A percentile compares a stretch with the other conserved stretches of the same genome.
Conservation (phyloP, 129 eudicot species). For the Oenanthe sinensis region DNA sequence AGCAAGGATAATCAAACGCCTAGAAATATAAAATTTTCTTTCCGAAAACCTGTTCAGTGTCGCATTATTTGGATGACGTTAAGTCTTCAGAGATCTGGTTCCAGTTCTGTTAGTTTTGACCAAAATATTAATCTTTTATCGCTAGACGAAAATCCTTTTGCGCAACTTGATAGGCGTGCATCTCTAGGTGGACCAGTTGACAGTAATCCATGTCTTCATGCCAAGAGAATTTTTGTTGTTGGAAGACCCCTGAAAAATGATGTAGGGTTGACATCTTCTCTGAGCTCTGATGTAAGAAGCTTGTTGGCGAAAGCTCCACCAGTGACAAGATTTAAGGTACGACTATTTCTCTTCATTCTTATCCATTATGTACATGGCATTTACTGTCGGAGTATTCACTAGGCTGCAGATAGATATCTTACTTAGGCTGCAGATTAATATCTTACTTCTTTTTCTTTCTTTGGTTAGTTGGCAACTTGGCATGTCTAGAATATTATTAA, state of each 20-base stretch:
- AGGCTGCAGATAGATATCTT: not conserved
- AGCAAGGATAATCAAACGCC: constrained; percentile 34
- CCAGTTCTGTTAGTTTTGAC: constrained; percentile 56
- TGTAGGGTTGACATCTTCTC: constrained; percentile 31
- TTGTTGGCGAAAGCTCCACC: constrained; percentile 81
- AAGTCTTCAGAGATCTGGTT: constrained; percentile 62
- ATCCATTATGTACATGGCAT: not conserved
- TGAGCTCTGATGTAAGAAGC: constrained; percentile 50
- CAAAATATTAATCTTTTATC: constrained; percentile 61
- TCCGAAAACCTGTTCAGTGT: constrained; percentile 61
- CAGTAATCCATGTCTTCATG: constrained; percentile 80
- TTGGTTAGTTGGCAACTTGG: not conserved
- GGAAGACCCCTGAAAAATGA: constrained; percentile 53
- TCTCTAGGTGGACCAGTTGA: constrained; percentile 54
- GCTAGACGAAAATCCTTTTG: constrained; percentile 80
- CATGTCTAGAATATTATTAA: not conserved
- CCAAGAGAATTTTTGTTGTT: constrained; percentile 61
- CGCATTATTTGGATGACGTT: constrained; percentile 84
- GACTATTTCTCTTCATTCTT: not conserved
- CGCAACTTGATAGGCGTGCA: constrained; percentile 42
- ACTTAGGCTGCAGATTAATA: not conserved
- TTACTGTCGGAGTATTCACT: not conserved
- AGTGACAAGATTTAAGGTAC: constrained; percentile 78
- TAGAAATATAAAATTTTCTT: constrained; percentile 69
- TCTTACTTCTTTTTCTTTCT: not conserved